Base-by-base conservation (phyloP, 140 eudicot genomes). In the Stevia rebaudiana region DNA sequence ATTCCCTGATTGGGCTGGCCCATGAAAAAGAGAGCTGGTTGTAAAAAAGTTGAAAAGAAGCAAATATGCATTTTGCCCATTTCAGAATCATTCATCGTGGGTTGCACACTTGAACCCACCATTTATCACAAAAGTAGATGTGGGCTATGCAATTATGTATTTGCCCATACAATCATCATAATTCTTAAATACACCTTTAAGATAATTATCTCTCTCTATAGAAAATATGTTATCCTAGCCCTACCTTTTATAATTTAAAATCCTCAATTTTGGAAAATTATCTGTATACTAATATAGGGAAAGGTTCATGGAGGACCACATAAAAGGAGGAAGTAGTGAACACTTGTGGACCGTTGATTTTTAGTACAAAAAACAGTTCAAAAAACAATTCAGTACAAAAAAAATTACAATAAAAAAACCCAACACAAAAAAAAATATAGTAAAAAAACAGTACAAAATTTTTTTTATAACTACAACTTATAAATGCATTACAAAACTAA, bases 81-180 rank as follows among this genome's bases (percentile, higher is more conserved):
- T 60, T 75, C 70, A 61, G 66, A 22, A 68, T 40, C 65, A 68
- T 24, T 51, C 71, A 52, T 50, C 49, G 71, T 75, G 80, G 70
- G 66, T 68, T 68, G 63, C 42, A 60, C 80, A 75, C 80, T 68
- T 68, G 63, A 33, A 60, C 80, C 80, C 80, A 74, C 74, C 74
- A 74, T 58, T 22, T 53, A 56, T 40, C 65, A 51, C 66, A 59
- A 75, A 72, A 69, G 74, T 68, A 33, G 63, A 66, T 52, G 70
- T 68, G 79, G 80, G 71, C 71, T 74, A 48, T 58, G 46, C 37
- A 41, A 61, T 36, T 46, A 35, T 49, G 46, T 66, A 37, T 33
- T 21, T 51, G 40, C 66, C 53, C 46, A 4, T 18, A 63, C 19
- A 42, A 33, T 73, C 21, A 63, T 64, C 40, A 51, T 59, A n/a